Evolutionary conservation across 345 rosid species (phyloP).

Genomic region (Eutrema heterophyllum): DNA sequence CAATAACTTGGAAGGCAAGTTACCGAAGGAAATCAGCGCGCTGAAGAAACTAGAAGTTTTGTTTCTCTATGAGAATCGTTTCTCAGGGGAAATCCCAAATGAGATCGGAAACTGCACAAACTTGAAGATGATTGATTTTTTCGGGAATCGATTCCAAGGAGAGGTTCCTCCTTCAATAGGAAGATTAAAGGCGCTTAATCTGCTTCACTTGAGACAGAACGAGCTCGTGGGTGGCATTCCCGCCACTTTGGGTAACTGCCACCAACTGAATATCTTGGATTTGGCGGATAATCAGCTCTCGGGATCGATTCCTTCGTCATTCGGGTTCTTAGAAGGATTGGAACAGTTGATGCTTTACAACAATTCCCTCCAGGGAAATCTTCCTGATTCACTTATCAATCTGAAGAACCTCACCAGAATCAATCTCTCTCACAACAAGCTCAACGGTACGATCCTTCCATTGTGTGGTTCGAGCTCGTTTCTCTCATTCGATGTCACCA

Average conservation of each 20-base stretch:
- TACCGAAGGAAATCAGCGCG: conserved; percentile 63
- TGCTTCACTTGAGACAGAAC: conserved; percentile 86
- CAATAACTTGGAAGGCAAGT: conserved; percentile 61
- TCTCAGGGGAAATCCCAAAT: conserved; percentile 62
- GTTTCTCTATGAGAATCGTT: conserved; percentile 68
- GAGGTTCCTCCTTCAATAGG: conserved; percentile 65
- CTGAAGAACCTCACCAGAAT: conserved; percentile 75
- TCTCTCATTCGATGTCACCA: conserved; percentile 85
- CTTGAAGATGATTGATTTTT: conserved; percentile 69
- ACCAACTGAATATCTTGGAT: conserved; percentile 65
- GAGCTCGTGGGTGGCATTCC: conserved; percentile 66
- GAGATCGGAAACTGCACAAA: conserved; percentile 87
- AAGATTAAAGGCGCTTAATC: conserved; percentile 41
- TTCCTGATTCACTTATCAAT: conserved; percentile 57
- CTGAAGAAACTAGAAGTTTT: conserved; percentile 53
- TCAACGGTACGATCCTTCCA: conserved; percentile 66
- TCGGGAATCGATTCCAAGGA: conserved; percentile 71
- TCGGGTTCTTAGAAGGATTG: conserved; percentile 49
- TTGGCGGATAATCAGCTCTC: conserved; percentile 78
- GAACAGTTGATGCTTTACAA: conserved; percentile 88
- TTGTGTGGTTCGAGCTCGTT: conserved; percentile 57
- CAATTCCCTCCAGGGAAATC: conserved; percentile 70
- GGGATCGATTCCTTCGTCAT: conserved; percentile 56
- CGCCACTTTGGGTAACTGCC: conserved; percentile 63
- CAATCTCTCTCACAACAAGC: conserved; percentile 67